Percentiles rank a stretch among this genome's conserved stretches.
These are phyloP conservation scores for Agrocybe chaxingu DNA, from an alignment of 768 basidiomycete genomes.

Conservation along the genomic window DNA sequence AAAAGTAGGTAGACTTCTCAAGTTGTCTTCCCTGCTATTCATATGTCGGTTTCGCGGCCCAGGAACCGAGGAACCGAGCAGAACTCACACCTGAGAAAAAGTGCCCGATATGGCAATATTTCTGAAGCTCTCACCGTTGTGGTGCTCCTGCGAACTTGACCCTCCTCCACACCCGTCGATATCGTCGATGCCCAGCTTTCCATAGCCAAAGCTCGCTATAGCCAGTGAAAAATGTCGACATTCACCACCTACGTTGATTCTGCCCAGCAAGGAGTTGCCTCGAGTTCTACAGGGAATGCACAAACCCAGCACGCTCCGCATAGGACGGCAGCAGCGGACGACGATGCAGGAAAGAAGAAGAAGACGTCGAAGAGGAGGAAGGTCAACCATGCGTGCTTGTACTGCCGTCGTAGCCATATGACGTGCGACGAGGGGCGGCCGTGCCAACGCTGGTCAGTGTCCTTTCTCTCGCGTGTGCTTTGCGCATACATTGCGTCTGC, in stretches of 20 bases:
- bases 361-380: conserved; percentile 70
- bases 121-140: background rate
- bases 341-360: conserved; percentile 42
- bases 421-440: conserved; percentile 88
- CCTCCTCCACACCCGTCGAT: background rate
- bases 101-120: background rate
- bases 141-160: background rate
- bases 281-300: conserved; percentile 4
- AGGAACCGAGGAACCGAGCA: too few relatives aligned
- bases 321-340: conserved; percentile 19
- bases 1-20: too few relatives aligned
- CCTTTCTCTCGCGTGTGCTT: conserved; percentile 3
- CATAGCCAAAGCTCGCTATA: too few relatives aligned
- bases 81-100: background rate
- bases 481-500: conserved; percentile 4
- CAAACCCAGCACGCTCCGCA: conserved; percentile 1
- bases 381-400: conserved; percentile 91
- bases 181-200: background rate
- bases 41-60: too few relatives aligned
- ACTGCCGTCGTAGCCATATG: conserved; percentile 92
- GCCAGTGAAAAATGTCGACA: conserved; percentile 10
- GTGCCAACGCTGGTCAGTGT: conserved; percentile 86
- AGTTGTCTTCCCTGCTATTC: too few relatives aligned
- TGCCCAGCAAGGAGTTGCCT: conserved; percentile 10
- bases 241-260: conserved; percentile 20